These are phyloP conservation scores for Penstemon eatonii DNA, from an alignment of 257 asterid species.

Conservation along the genomic window DNA sequence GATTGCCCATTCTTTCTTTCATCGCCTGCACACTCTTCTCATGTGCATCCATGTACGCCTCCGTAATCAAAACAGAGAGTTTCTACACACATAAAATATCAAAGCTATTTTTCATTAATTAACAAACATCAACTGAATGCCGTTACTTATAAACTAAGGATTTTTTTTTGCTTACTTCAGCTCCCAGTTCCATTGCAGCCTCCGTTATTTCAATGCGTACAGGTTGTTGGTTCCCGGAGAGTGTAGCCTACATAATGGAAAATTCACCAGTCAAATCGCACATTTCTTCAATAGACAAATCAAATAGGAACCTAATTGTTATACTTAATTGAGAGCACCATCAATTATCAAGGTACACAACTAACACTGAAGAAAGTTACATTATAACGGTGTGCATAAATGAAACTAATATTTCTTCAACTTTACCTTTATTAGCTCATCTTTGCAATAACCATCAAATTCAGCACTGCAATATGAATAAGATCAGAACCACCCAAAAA, in stretches of 20 bases:
- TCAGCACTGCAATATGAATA: conserved; percentile 68
- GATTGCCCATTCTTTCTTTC: conserved; percentile 91
- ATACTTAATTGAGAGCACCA: background rate
- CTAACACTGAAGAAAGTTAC: background rate
- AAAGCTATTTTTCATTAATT: no score
- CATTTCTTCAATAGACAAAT: background rate
- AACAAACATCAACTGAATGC: background rate
- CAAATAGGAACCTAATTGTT: no score
- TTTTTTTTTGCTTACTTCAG: conserved; percentile 54
- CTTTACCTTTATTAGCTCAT: conserved; percentile 82
- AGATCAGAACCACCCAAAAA: background rate
- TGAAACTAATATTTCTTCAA: conserved; percentile 5
- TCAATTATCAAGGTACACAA: background rate
- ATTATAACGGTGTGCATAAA: background rate
- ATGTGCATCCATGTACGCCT: conserved; percentile 93
- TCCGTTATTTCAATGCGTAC: conserved; percentile 91
- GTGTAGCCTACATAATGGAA: conserved; percentile 64
- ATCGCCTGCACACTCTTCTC: conserved; percentile 94
- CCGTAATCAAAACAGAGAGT: conserved; percentile 80
- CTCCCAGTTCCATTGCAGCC: conserved; percentile 93
- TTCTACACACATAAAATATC: conserved; percentile 41
- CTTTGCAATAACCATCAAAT: conserved; percentile 94
- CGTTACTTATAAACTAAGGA: no score
- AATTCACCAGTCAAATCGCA: background rate
- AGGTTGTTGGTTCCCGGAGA: conserved; percentile 94